Conservation (phyloP, 2,329 filamentous ascomycete genomes). For the Aspergillus pseudoterreus region DNA sequence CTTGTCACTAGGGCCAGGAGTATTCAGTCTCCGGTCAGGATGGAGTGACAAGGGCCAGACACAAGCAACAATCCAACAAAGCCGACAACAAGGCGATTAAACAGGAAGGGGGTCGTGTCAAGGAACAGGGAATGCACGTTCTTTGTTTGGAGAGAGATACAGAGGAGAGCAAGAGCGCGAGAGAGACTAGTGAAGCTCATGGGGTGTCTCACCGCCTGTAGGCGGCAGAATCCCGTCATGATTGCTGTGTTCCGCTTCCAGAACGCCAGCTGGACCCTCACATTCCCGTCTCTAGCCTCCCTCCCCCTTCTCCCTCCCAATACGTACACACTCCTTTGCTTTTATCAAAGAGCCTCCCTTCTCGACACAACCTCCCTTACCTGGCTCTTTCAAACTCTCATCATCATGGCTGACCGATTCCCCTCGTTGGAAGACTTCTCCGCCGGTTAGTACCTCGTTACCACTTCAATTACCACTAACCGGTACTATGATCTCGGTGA, state of each 20-base stretch:
- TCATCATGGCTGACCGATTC: slow-evolving; percentile 70
- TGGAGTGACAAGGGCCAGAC: too few relatives aligned
- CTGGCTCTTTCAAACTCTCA: background rate
- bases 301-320: slow-evolving; percentile 6
- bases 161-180: background rate
- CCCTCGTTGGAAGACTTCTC: slow-evolving; percentile 77
- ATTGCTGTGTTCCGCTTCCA: slow-evolving; percentile 5
- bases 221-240: slow-evolving; percentile 17
- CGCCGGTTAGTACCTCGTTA: slow-evolving; percentile 43
- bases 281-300: slow-evolving; percentile 9
- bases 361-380: background rate
- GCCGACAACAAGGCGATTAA: too few relatives aligned
- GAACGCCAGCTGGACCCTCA: slow-evolving; percentile 20
- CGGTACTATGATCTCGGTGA: slow-evolving; percentile 15
- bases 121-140: background rate
- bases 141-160: background rate
- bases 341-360: slow-evolving; percentile 1
- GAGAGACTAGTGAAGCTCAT: slow-evolving; percentile 4
- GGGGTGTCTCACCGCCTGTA: slow-evolving; percentile 13
- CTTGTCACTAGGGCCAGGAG: too few relatives aligned
- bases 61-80: too few relatives aligned
- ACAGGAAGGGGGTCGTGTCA: too few relatives aligned
- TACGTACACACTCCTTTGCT: background rate
- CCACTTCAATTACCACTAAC: slow-evolving; percentile 1
- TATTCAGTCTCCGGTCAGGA: too few relatives aligned